Base-by-base conservation (phyloP, 169 alveolate genomes). In the Eimeria acervulina region DNA sequence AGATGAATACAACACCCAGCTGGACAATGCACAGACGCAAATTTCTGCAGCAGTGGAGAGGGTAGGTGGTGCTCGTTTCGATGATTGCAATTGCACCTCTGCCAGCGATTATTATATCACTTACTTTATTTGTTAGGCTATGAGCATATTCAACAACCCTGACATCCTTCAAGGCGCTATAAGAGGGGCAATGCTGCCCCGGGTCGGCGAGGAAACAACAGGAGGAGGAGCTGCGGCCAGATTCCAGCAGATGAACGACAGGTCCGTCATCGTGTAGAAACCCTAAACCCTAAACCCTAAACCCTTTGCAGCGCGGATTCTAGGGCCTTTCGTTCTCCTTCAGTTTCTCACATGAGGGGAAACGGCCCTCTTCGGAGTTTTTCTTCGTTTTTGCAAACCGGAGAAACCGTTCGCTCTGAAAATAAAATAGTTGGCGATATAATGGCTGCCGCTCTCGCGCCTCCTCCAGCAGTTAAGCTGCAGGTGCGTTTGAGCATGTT, bases 1-100 rank as follows among this genome's bases (percentile, higher is more conserved):
- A 59, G 97, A 95, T 80, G 97, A 87, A 38, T 95, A 84, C 74
- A 95, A 95, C 55, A 23, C 33, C 36, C 97, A 95, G 74, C 95
- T 95, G n/a, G 95, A 95, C 68, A 81, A 74, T 42, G 76, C 97
- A 8, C 97, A 95, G 85, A 36, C 74, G 28, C 93, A 95, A 40
- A 95, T 95, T 15, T 10, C 81, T n/a, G 31, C 55, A 4, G 97
- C 97, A 38, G 84, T 95, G 10, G 97, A 95, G 15, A 66, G 95
- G 52, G 97, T 88, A 28, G n/a, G n/a, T n/a, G n/a, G n/a, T n/a
- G n/a, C n/a, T n/a, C 51, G 89, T 26, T 17, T 4, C 38, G 23
- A 1, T 26, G 63, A 63, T 12, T 68, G 15, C 38, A 36, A 17
- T 59, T 13, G 6, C 8, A 28, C 15, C 19, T 23, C 51, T 5